A percentile compares a stretch with the other conserved stretches of the same genome.
These are phyloP conservation scores for Penicillium mononematosum DNA, from an alignment of 495 filamentous ascomycete species.

Conservation along the genomic window DNA sequence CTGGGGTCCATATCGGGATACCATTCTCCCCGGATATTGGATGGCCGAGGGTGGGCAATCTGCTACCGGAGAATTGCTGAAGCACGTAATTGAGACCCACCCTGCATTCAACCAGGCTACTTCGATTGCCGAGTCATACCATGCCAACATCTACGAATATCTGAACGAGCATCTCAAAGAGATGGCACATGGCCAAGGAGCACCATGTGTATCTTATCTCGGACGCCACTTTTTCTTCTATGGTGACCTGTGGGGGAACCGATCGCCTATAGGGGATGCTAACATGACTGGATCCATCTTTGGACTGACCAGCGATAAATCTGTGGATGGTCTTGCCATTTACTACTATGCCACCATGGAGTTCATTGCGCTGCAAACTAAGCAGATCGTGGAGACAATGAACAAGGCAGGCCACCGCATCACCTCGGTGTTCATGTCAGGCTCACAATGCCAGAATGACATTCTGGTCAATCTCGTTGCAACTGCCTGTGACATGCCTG, in stretches of 20 bases:
- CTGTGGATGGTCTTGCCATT: slow-evolving; percentile 79
- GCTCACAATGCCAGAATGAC: slow-evolving; percentile 92
- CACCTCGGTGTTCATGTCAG: slow-evolving; percentile 95
- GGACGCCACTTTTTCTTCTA: slow-evolving; percentile 97
- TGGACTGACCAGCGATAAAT: slow-evolving; percentile 80
- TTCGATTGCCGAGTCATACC: slow-evolving; percentile 71
- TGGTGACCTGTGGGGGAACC: slow-evolving; percentile 96
- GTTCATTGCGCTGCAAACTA: slow-evolving; percentile 94
- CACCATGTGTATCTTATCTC: slow-evolving; percentile 78
- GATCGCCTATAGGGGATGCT: slow-evolving; percentile 87
- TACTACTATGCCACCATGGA: slow-evolving; percentile 94
- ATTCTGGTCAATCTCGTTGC: slow-evolving; percentile 89
- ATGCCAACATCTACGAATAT: slow-evolving; percentile 88
- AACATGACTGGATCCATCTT: slow-evolving; percentile 87
- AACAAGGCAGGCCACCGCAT: slow-evolving; percentile 82
- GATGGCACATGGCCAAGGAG: slow-evolving; percentile 61
- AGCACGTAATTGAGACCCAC: slow-evolving; percentile 91
- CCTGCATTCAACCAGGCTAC: slow-evolving; percentile 76
- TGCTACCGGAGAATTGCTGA: slow-evolving; percentile 90
- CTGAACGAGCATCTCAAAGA: slow-evolving; percentile 84
- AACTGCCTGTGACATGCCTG: slow-evolving; percentile 85
- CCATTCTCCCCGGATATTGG: slow-evolving; percentile 87
- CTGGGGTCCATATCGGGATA: slow-evolving; percentile 95
- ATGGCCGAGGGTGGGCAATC: slow-evolving; percentile 96
- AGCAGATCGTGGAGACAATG: slow-evolving; percentile 92